Evolutionary conservation across 768 basidiomycete genomes (phyloP).

Genomic region (Trametes gibbosa): DNA sequence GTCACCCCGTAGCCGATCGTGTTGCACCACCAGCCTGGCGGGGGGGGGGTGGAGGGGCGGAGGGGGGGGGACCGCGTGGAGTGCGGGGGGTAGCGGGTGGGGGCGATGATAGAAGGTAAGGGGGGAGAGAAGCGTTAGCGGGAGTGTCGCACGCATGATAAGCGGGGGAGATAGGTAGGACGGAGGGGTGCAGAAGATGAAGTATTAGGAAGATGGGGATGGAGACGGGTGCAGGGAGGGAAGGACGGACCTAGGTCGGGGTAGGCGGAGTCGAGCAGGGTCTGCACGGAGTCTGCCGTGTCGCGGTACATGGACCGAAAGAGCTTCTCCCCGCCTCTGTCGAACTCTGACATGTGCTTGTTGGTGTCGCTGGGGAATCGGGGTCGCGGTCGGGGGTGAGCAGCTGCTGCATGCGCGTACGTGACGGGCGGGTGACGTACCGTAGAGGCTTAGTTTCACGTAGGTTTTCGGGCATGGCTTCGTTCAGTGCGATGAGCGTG

Average conservation of each 20-base stretch:
- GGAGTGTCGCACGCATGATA: neutral
- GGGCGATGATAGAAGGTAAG: neutral
- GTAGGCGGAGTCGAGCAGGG: constrained; percentile 48
- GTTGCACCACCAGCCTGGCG: constrained; percentile 52
- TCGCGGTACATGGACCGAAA: constrained; percentile 56
- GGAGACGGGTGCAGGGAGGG: neutral
- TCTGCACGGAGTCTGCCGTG: constrained; percentile 47
- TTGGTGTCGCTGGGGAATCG: constrained; percentile 43
- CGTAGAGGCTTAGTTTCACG: constrained; percentile 46
- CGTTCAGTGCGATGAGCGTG: constrained; percentile 47
- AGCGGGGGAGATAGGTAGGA: neutral
- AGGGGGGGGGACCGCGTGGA: neutral
- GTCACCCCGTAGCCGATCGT: constrained; percentile 55
- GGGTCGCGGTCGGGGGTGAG: too few relatives aligned
- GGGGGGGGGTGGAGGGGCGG: neutral
- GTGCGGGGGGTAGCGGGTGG: neutral
- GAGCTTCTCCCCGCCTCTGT: constrained; percentile 39
- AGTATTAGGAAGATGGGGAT: neutral
- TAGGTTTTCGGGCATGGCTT: constrained; percentile 50
- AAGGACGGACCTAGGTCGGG: constrained; percentile 58
- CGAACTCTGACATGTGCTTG: constrained; percentile 43
- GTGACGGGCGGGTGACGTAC: constrained; percentile 30
- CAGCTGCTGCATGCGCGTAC: too few relatives aligned
- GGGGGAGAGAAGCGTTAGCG: neutral
- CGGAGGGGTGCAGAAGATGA: neutral